A percentile compares a stretch with the other conserved stretches of the same genome.
Conservation (phyloP, 2,329 filamentous ascomycete genomes). For the Emergomyces pasteurianus region DNA sequence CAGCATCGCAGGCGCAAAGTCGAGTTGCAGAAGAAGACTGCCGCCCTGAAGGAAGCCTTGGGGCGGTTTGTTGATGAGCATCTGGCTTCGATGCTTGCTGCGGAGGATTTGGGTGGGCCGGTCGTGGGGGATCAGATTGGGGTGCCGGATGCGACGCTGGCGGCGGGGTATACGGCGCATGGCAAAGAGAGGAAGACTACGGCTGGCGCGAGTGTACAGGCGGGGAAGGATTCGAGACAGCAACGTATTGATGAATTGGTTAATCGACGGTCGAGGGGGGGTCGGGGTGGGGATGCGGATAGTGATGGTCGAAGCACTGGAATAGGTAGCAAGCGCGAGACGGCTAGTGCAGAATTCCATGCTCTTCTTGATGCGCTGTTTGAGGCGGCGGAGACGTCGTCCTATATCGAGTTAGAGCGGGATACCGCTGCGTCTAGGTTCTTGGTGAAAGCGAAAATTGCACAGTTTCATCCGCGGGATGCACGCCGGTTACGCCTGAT, state of each 20-base stretch:
- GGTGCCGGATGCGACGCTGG: constrained; percentile 44
- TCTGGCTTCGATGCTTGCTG: constrained; percentile 64
- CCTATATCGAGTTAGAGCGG: constrained; percentile 37
- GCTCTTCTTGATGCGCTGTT: constrained; percentile 37
- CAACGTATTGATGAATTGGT: constrained; percentile 42
- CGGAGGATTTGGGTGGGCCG: constrained; percentile 72
- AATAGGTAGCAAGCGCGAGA: constrained; percentile 34
- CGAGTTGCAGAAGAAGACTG: constrained; percentile 49
- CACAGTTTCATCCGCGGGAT: constrained; percentile 45
- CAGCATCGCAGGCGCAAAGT: constrained; percentile 49
- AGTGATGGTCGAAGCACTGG: constrained; percentile 10
- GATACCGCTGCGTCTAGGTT: constrained; percentile 44
- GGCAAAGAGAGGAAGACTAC: constrained; percentile 38
- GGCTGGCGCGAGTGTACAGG: constrained; percentile 18
- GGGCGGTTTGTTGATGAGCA: constrained; percentile 59
- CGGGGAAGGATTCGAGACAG: constrained; percentile 28
- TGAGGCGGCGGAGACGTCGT: constrained; percentile 29
- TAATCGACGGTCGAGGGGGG: constrained; percentile 20
- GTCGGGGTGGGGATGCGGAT: constrained; percentile 14
- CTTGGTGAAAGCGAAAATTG: constrained; percentile 43
- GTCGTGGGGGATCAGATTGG: constrained; percentile 65
- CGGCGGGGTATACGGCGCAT: constrained; percentile 42
- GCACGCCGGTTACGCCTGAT: constrained; percentile 40
- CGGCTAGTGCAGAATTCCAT: constrained; percentile 37
- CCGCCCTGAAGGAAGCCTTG: constrained; percentile 50